phyloP scores from a whole-genome alignment of 2,329 filamentous ascomycete species.

The Clonostachys rhizophaga region DNA sequence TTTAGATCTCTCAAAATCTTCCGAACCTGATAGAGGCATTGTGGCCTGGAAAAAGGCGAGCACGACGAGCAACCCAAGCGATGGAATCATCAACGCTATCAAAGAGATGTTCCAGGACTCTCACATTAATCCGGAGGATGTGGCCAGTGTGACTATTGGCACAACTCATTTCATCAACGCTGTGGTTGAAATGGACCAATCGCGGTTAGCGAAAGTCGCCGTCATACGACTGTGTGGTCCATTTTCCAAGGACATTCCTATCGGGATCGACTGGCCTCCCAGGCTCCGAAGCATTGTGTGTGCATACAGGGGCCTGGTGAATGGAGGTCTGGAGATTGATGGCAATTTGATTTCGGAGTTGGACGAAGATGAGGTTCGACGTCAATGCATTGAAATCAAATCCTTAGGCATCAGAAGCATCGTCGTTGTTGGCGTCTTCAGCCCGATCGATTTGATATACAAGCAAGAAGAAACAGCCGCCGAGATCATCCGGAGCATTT shows the following conservation, averaged over 20 bases:
- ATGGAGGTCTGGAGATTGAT: conserved; percentile 48
- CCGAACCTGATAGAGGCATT: conserved; percentile 32
- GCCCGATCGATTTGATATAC: conserved; percentile 43
- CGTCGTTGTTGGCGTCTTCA: conserved; percentile 46
- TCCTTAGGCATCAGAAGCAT: conserved; percentile 38
- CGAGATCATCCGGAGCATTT: conserved; percentile 29
- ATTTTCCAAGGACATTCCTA: conserved; percentile 44
- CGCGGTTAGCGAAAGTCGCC: conserved; percentile 42
- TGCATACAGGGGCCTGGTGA: conserved; percentile 36
- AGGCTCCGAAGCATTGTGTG: conserved; percentile 41
- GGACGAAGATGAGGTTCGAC: conserved; percentile 30
- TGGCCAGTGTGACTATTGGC: conserved; percentile 46
- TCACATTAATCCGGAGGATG: conserved; percentile 21
- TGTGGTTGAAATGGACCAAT: conserved; percentile 46
- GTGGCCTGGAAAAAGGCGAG: conserved; percentile 43
- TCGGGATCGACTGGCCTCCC: conserved; percentile 47
- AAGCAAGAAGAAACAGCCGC: conserved; percentile 44
- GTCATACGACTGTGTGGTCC: conserved; percentile 50
- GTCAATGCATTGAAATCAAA: conserved; percentile 29
- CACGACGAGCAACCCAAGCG: conserved; percentile 41
- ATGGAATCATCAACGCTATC: conserved; percentile 39
- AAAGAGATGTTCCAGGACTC: conserved; percentile 31
- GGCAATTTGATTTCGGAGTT: conserved; percentile 39
- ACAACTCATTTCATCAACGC: conserved; percentile 57
- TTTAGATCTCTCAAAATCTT: conserved; percentile 32